phyloP scores from a whole-genome alignment of 176 grass and related monocot species.

The Raddia distichophylla region DNA sequence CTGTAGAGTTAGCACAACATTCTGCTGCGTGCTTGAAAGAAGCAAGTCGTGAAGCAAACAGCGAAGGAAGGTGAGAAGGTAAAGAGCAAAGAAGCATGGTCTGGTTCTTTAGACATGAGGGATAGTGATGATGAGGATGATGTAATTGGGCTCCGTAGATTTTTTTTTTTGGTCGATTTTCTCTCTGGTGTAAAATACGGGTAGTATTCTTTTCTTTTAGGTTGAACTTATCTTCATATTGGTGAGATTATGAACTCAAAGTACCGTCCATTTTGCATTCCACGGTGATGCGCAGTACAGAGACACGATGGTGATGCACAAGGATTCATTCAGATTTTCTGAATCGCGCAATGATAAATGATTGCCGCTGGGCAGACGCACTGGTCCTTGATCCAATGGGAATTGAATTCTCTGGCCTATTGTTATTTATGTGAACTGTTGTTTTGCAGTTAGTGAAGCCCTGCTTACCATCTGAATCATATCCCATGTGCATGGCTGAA shows the following conservation, averaged over 20 bases:
- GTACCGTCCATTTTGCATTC: not conserved
- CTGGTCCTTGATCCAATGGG: slow-evolving; percentile 27
- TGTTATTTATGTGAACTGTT: slow-evolving; percentile 44
- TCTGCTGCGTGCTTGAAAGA: too few species aligned
- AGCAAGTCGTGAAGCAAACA: too few species aligned
- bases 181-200: slow-evolving; percentile 3
- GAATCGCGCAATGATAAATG: slow-evolving; percentile 45
- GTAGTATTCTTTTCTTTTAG: not conserved
- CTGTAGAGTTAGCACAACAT: too few species aligned
- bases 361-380: slow-evolving; percentile 10
- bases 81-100: too few species aligned
- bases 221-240: slow-evolving; percentile 40
- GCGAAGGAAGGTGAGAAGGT: too few species aligned
- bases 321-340: slow-evolving; percentile 22
- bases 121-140: not conserved
- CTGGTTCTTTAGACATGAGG: too few species aligned
- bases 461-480: slow-evolving; percentile 38
- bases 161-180: not conserved
- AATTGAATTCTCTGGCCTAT: slow-evolving; percentile 49
- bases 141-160: slow-evolving; percentile 30
- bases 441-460: slow-evolving; percentile 31
- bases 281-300: slow-evolving; percentile 5
- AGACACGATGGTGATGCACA: not conserved
- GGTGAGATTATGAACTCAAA: slow-evolving; percentile 29
- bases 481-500: slow-evolving; percentile 16